Base-by-base conservation (phyloP, 2,329 filamentous ascomycete species). In the Clonostachys sp. region DNA sequence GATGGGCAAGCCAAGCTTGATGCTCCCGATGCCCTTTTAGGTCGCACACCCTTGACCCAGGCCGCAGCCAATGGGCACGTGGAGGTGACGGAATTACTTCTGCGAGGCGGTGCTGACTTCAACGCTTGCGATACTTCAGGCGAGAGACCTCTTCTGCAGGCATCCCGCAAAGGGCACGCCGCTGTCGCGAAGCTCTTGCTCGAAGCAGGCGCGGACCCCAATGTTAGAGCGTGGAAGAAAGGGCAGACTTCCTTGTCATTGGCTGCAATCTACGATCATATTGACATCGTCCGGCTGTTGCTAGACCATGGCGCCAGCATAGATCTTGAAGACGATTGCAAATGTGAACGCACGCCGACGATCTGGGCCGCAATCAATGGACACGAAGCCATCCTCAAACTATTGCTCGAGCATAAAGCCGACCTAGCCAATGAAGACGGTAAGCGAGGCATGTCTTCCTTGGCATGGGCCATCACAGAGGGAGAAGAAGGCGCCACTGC, bases 111-210 rank as follows among this genome's bases (percentile, higher is more conserved):
- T 7, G 36, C 36, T 12, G 36, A 39, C 14, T n/a, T 39, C 36
- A 39, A 39, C 12, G 17, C 14, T n/a, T n/a, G 14, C 7, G 36
- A 39, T 18, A 86, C 74, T 10, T 18, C 17, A 12, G 36, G 36
- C 36, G 14, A 18, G 12, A 39, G 14, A 12, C 14, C 36, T n/a
- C 36, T 39, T 18, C 14, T 39, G 12, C 36, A 18, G 5, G 36
- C 36, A 7, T n/a, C 36, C 36, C 36, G 36, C 36, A 8, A 39
- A 8, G 42, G 42, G 12, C 17, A 44, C 20, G 20, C 30, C 17
- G 42, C 18, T 13, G 42, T 44, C 12, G 42, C 42, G 12, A 18
- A 30, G 10, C 17, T 44, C 24, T 30, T 44, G 42, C 42, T 44
- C 18, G 42, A 18, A 10, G n/a, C n/a, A 18, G 30, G 30, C 12